phyloP scores from a whole-genome alignment of 768 basidiomycete species.

The Naganishia kalamii region DNA sequence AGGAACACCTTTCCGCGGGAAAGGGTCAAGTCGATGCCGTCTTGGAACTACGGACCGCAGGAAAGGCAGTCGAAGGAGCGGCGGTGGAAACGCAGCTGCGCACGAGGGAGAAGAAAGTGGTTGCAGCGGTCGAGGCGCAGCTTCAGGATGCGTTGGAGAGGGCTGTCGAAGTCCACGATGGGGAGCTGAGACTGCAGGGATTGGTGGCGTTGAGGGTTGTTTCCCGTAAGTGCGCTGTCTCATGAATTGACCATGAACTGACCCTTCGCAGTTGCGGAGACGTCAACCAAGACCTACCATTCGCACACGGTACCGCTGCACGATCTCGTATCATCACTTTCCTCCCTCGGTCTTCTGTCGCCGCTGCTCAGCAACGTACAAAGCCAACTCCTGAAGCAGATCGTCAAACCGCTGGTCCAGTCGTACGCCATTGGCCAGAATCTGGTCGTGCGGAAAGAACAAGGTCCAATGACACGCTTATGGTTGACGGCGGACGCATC shows the following conservation, averaged over 20 bases:
- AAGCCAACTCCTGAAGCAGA: background rate
- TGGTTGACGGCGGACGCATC: background rate
- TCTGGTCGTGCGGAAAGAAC: background rate
- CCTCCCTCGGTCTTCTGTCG: background rate
- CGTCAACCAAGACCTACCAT: background rate
- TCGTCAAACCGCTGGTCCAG: conserved; percentile 5
- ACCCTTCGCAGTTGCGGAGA: background rate
- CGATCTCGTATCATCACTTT: background rate
- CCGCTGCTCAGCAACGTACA: background rate
- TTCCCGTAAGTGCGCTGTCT: background rate
- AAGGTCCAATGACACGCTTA: background rate
- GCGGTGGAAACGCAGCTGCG: background rate
- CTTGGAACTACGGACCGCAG: background rate
- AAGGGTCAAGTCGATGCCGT: background rate
- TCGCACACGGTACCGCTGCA: background rate
- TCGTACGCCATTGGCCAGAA: background rate
- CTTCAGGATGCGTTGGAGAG: background rate
- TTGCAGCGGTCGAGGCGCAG: background rate
- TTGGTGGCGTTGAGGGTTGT: background rate
- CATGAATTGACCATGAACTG: background rate
- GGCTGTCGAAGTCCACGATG: background rate
- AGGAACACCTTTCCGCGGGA: background rate
- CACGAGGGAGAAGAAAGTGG: background rate
- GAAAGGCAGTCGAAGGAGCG: background rate
- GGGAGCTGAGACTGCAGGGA: background rate